Conservation (phyloP, 768 basidiomycete genomes). For the Dioszegia crocea region DNA sequence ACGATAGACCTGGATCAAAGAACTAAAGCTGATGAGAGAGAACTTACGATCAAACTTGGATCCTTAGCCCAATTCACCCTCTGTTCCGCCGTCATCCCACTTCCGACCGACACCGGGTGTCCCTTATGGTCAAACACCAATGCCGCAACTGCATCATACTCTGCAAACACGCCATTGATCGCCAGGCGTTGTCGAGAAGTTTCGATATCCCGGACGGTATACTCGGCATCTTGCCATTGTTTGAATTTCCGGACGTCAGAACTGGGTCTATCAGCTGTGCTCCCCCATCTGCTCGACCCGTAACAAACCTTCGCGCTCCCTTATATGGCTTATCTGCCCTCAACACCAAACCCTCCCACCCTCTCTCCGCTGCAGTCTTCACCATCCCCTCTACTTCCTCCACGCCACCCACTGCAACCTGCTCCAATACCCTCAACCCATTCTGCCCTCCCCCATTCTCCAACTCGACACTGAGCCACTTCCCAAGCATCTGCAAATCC, state of each 20-base stretch:
- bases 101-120: constrained; percentile 36
- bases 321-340: constrained; percentile 42
- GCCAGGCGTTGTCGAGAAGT: constrained; percentile 34
- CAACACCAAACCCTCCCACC: constrained; percentile 47
- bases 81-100: constrained; percentile 43
- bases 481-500: constrained; percentile 20
- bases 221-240: constrained; percentile 48
- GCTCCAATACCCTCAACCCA: constrained; percentile 27
- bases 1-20: not conserved
- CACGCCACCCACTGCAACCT: constrained; percentile 21
- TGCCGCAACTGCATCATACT: constrained; percentile 34
- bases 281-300: not conserved
- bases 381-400: constrained; percentile 41
- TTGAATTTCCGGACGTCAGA: constrained; percentile 48
- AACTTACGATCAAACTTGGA: constrained; percentile 37
- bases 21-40: not conserved
- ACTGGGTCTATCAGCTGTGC: constrained; percentile 14
- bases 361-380: constrained; percentile 34
- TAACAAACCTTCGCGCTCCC: constrained; percentile 36
- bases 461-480: constrained; percentile 22
- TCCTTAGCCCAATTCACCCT: constrained; percentile 36
- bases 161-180: constrained; percentile 39
- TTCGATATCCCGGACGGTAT: constrained; percentile 32
- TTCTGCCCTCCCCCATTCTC: constrained; percentile 14
- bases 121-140: constrained; percentile 45